These are phyloP conservation scores for Phytopythium litorale DNA, from an alignment of 352 stramenopile genomes.

Conservation along the genomic window DNA sequence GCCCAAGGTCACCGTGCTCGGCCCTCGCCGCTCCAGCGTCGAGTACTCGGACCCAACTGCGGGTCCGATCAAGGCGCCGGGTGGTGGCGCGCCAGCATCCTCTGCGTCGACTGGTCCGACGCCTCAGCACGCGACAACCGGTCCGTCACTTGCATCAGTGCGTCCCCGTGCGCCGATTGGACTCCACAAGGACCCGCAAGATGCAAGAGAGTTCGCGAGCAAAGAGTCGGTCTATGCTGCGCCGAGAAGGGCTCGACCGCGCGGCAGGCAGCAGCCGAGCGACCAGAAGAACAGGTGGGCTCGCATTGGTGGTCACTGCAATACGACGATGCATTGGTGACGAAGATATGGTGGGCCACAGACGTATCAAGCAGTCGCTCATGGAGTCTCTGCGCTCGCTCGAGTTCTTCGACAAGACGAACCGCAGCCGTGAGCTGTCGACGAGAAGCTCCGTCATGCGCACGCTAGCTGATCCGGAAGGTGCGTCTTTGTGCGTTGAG, in stretches of 20 bases:
- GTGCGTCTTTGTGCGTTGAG: conserved; percentile 8
- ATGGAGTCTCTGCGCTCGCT: conserved; percentile 65
- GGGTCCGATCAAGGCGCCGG: neutral
- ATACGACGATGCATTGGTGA: neutral
- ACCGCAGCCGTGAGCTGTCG: conserved; percentile 57
- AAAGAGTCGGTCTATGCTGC: conserved; percentile 29
- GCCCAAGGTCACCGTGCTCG: conserved; percentile 52
- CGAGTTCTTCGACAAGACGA: conserved; percentile 75
- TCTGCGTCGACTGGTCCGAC: neutral
- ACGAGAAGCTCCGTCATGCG: conserved; percentile 59
- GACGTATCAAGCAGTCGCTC: conserved; percentile 62
- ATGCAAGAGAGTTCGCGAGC: conserved; percentile 39
- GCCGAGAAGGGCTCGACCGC: conserved; percentile 45
- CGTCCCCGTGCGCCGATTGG: conserved; percentile 55
- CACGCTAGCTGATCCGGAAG: conserved; percentile 54
- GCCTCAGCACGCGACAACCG: conserved; percentile 2
- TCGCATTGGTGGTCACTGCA: neutral
- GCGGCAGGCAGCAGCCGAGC: conserved; percentile 19
- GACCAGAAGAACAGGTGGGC: conserved; percentile 34
- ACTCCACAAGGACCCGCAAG: conserved; percentile 37
- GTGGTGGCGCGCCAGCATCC: neutral
- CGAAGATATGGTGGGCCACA: conserved; percentile 5
- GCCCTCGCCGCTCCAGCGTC: conserved; percentile 42
- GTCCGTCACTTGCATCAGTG: conserved; percentile 29
- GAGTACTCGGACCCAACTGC: conserved; percentile 43